These are phyloP conservation scores for Adenanthera pavonina DNA, from an alignment of 306 rosid genomes.

Conservation along the genomic window DNA sequence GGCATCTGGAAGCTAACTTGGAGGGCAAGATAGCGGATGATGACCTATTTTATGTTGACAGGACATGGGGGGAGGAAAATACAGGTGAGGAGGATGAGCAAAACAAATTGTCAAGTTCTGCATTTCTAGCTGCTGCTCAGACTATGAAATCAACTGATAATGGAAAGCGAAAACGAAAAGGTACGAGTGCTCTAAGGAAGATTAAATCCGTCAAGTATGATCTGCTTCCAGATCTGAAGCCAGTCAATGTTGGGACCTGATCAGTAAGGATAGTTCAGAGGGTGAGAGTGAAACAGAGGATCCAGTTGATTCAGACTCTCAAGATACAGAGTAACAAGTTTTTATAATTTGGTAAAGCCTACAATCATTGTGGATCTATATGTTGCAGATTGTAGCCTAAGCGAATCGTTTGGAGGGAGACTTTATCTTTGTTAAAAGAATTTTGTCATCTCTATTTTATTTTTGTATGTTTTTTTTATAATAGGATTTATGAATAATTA, in stretches of 20 bases:
- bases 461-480: too few relatives aligned
- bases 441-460: too few relatives aligned
- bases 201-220: conserved; percentile 65
- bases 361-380: conserved; percentile 14
- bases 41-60: conserved; percentile 65
- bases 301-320: conserved; percentile 59
- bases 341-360: conserved; percentile 5
- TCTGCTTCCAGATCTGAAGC: conserved; percentile 33
- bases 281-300: conserved; percentile 70
- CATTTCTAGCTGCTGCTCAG: conserved; percentile 61
- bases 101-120: conserved; percentile 51
- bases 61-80: conserved; percentile 46
- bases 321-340: conserved; percentile 29
- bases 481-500: too few relatives aligned
- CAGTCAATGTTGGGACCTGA: conserved; percentile 35
- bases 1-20: conserved; percentile 41
- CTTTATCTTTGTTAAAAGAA: too few relatives aligned
- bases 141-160: conserved; percentile 49
- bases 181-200: conserved; percentile 44
- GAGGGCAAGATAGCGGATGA: conserved; percentile 51
- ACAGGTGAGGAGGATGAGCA: conserved; percentile 42
- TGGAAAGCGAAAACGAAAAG: conserved; percentile 58
- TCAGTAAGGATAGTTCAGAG: conserved; percentile 44
- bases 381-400: too few relatives aligned
- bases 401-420: too few relatives aligned